Conservation (phyloP, 768 basidiomycete species). For the Russula sp. region DNA sequence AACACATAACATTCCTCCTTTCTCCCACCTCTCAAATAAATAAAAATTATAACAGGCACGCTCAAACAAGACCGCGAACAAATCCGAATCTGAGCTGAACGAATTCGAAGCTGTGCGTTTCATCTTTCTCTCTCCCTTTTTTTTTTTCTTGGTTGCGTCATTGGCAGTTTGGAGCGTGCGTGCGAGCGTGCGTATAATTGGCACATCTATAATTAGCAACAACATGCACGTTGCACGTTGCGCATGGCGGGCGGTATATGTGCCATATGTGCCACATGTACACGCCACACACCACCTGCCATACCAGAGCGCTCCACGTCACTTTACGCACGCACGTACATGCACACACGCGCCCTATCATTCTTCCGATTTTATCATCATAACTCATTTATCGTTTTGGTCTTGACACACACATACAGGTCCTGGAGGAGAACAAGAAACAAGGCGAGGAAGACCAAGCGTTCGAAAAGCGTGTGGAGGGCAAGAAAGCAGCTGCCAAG, state of each 20-base stretch:
- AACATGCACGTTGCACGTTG: neutral
- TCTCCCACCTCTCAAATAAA: neutral
- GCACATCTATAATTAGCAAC: too few species aligned
- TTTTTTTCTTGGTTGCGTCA: neutral
- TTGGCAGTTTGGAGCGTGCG: neutral
- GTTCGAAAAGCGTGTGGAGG: constrained; percentile 79
- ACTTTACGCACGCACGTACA: neutral
- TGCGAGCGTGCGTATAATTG: neutral
- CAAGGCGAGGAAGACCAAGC: constrained; percentile 93
- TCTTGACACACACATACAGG: constrained; percentile 49
- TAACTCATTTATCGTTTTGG: neutral
- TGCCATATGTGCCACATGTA: neutral
- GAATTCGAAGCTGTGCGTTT: constrained; percentile 82
- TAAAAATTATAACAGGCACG: constrained; percentile 60
- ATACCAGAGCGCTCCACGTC: neutral
- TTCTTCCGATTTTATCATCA: constrained; percentile 4
- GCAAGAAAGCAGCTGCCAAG: constrained; percentile 78
- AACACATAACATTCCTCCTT: too few species aligned
- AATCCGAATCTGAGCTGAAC: constrained; percentile 88
- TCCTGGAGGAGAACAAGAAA: constrained; percentile 73
- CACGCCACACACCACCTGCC: neutral
- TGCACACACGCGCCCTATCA: neutral
- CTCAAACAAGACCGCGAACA: constrained; percentile 87
- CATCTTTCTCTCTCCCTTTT: neutral
- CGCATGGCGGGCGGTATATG: too few species aligned